Percentiles rank a stretch among this genome's conserved stretches.
Conservation (phyloP, 1,284 basidiomycete species). For the Cutaneotrichosporon sp. region DNA sequence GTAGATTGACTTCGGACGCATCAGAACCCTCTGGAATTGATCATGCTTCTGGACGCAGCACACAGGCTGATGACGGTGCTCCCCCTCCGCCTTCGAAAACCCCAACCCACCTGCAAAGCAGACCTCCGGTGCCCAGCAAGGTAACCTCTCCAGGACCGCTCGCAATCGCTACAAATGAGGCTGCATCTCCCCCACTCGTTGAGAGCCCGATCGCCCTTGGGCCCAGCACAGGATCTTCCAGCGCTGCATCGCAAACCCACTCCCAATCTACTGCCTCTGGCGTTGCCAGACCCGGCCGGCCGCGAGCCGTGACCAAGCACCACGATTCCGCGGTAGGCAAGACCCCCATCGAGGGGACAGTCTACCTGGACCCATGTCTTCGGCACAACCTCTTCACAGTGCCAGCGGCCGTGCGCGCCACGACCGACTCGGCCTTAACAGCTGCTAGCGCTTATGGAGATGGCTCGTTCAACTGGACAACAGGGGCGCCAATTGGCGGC, state of each 20-base stretch:
- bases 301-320: constrained; percentile 3
- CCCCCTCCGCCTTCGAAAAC: neutral
- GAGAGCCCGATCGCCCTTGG: neutral
- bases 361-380: constrained; percentile 39
- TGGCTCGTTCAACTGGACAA: constrained; percentile 25
- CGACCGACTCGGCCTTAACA: constrained; percentile 31
- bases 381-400: constrained; percentile 23
- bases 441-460: constrained; percentile 16
- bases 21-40: too few species aligned
- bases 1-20: too few species aligned
- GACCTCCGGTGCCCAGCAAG: too few species aligned
- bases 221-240: too few species aligned
- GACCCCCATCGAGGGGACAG: constrained; percentile 32
- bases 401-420: constrained; percentile 28
- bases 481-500: constrained; percentile 40
- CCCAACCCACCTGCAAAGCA: neutral
- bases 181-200: neutral
- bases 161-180: too few species aligned
- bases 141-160: too few species aligned
- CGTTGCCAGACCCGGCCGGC: constrained; percentile 4
- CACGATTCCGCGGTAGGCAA: constrained; percentile 13
- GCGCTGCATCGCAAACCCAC: neutral
- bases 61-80: neutral
- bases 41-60: too few species aligned
- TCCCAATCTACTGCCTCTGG: constrained; percentile 12